Evolutionary conservation across 768 basidiomycete species (phyloP), one percentile per base, ranked within the genome.

Genomic region (Lentinus brumalis): DNA sequence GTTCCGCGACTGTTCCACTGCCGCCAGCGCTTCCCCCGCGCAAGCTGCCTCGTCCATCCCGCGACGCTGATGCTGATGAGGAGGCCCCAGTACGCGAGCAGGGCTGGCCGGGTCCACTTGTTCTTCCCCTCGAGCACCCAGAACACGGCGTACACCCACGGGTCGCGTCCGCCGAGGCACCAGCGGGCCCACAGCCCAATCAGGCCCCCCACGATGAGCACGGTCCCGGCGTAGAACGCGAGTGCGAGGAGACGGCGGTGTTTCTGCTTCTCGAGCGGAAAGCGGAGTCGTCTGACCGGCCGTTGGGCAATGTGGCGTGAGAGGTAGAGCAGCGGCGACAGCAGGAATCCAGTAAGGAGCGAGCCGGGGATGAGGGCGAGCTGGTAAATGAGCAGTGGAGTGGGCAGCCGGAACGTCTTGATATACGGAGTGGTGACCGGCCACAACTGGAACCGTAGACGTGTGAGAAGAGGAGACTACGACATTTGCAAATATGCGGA

Each of bases 161-260:
- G 96, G 74, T 96, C 84, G 51, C 94, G 82, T 53, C 86, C 86
- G 53, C 77, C 78, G 8, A 98, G 81, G 69, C 86, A 88, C 91
- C 94, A 92, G 56, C 86, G 81, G n/a, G 91, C 87, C 97, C 97
- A 99, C 42, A 89, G 80, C 11, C 96, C 97, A 52, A 98, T 87
- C 29, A 94, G 75, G 0, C 92, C 89, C 10, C 83, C 86, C 30
- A 97, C 84, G 66, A 97, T 86, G 60, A 94, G 73, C 42, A 87
- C 73, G 3, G 91, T 79, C 32, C 94, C 93, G 31, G 79, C 73
- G 70, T 94, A 94, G 76, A 98, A 95, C 1, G 86, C 93, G 32
- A 86, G 77, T 7, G 97, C 97, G 52, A 96, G 86, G 38, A 87
- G 83, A 16, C 91, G 86, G 40, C 91, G 88, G 68, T 96, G 89